Conservation (phyloP, 2,329 filamentous ascomycete species). For the Claviceps sp. region DNA sequence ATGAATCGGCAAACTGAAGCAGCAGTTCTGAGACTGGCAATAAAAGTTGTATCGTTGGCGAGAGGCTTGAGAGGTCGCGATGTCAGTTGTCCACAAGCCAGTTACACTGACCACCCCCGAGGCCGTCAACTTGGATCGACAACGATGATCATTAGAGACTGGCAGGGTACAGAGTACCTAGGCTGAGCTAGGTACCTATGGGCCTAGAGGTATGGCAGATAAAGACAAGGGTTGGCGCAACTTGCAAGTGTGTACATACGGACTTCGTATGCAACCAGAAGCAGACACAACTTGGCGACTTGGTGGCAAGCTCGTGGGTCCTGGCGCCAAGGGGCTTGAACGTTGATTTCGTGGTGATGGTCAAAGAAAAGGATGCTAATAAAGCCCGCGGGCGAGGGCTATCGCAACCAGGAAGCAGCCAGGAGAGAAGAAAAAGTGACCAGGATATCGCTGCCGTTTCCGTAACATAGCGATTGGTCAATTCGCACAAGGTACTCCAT, state of each 20-base stretch:
- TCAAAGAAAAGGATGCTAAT: not conserved
- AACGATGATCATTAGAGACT: not conserved
- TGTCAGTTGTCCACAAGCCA: not conserved
- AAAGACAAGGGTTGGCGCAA: not conserved
- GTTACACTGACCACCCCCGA: not conserved
- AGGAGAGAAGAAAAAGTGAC: constrained; percentile 10
- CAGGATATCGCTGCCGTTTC: not conserved
- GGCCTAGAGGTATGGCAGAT: too few relatives aligned
- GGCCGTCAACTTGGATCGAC: not conserved
- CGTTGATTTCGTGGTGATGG: not conserved
- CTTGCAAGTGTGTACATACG: not conserved
- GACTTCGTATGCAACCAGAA: too few relatives aligned
- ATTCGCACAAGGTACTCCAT: not conserved
- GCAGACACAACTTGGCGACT: not conserved
- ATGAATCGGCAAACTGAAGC: not conserved
- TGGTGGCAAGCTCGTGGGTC: not conserved
- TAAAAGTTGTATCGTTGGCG: not conserved
- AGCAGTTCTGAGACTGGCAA: not conserved
- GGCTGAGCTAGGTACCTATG: too few relatives aligned
- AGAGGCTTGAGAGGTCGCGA: not conserved
- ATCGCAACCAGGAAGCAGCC: constrained; percentile 30
- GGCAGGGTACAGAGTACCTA: not conserved
- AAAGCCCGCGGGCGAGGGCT: not conserved
- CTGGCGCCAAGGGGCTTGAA: not conserved
- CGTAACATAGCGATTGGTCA: not conserved